Conservation (phyloP, 1,139 yeast genomes). For the Taiozyma sp. region DNA sequence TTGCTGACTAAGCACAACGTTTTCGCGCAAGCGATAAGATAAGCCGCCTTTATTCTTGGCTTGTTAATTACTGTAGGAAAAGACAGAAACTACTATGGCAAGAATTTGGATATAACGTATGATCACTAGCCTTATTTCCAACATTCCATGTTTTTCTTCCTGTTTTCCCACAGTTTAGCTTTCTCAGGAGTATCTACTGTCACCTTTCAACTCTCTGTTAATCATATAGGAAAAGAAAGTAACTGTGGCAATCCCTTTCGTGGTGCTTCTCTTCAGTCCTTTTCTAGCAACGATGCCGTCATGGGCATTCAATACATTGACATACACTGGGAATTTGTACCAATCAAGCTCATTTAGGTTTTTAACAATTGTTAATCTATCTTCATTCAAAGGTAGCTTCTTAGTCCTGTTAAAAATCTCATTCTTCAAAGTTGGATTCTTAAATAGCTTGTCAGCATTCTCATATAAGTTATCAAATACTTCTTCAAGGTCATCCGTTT, state of each 20-base stretch:
- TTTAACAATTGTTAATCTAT: slow-evolving; percentile 38
- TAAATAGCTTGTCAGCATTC: slow-evolving; percentile 3
- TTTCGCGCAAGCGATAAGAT: not conserved
- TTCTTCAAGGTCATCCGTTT: slow-evolving; percentile 1
- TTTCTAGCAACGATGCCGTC: slow-evolving; percentile 69
- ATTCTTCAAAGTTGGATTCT: slow-evolving; percentile 16
- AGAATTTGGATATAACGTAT: not conserved
- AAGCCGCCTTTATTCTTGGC: not conserved
- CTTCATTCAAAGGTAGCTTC: slow-evolving; percentile 37
- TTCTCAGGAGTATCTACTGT: not conserved
- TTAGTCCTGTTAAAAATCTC: slow-evolving; percentile 18
- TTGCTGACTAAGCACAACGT: not conserved
- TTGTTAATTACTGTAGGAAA: too few species aligned
- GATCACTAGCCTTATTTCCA: not conserved
- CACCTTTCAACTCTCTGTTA: slow-evolving; percentile 30
- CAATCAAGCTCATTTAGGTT: slow-evolving; percentile 55
- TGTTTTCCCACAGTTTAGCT: not conserved
- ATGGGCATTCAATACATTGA: slow-evolving; percentile 68
- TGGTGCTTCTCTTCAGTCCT: slow-evolving; percentile 47
- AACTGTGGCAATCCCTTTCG: slow-evolving; percentile 50
- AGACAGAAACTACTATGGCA: not conserved
- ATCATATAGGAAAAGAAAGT: slow-evolving; percentile 47
- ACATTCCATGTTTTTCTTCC: not conserved
- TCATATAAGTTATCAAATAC: slow-evolving; percentile 11
- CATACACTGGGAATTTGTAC: slow-evolving; percentile 61